Evolutionary conservation across 352 stramenopile genomes (phyloP).

Genomic region (Globisporangium middletonii): DNA sequence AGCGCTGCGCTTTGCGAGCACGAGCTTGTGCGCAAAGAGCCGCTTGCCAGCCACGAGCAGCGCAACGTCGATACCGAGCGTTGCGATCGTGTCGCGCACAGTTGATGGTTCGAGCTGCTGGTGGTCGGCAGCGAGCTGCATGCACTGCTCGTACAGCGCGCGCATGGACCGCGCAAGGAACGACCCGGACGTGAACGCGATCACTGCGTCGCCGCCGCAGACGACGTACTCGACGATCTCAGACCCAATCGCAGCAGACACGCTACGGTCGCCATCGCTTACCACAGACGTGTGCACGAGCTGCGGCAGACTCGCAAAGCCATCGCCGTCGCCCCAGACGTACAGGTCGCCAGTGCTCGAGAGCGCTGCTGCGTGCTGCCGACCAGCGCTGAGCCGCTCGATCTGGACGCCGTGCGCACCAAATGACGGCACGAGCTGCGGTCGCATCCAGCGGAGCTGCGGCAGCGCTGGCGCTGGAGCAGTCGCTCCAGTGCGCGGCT

Average conservation of each 20-base stretch:
- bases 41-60: conserved; percentile 39
- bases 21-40: conserved; percentile 43
- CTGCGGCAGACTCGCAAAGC: conserved; percentile 4
- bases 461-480: conserved; percentile 13
- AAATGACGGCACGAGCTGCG: conserved; percentile 40
- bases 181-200: conserved; percentile 42
- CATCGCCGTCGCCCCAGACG: conserved; percentile 67
- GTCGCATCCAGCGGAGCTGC: conserved; percentile 34
- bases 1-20: conserved; percentile 49
- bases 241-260: conserved; percentile 12
- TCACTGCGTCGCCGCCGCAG: conserved; percentile 38
- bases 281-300: conserved; percentile 5
- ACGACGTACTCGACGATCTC: conserved; percentile 38
- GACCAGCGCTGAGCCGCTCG: conserved; percentile 70
- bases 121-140: conserved; percentile 2
- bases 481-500: not conserved
- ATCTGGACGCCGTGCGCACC: conserved; percentile 26
- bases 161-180: conserved; percentile 44
- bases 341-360: conserved; percentile 88
- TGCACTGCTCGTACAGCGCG: conserved; percentile 20
- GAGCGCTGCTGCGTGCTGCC: conserved; percentile 83
- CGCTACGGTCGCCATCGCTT: not conserved
- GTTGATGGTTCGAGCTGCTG: conserved; percentile 4
- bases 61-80: conserved; percentile 26
- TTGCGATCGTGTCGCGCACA: not conserved